phyloP scores from a whole-genome alignment of 78 protist genomes.

The Mantamonas sphyraenae region DNA sequence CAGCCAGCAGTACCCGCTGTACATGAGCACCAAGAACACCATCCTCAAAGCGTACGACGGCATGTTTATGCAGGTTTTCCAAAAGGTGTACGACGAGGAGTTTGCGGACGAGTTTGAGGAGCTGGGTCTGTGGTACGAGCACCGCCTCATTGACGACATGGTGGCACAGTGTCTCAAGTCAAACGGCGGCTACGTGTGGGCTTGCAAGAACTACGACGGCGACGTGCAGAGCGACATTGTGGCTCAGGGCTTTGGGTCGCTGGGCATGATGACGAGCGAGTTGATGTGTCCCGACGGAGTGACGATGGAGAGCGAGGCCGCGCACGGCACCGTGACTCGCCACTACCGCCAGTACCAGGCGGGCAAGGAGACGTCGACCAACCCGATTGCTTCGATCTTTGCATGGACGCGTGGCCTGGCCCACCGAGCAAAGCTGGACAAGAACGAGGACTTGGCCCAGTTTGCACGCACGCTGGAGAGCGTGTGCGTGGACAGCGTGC shows the following conservation, averaged over 20 bases:
- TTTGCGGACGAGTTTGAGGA: slow-evolving; percentile 7
- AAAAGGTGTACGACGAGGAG: background rate
- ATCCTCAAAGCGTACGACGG: slow-evolving; percentile 28
- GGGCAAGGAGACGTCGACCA: slow-evolving; percentile 24
- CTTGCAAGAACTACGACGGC: slow-evolving; percentile 32
- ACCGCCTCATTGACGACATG: slow-evolving; percentile 28
- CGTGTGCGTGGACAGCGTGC: slow-evolving; percentile 28
- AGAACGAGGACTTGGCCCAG: background rate
- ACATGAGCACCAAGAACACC: slow-evolving; percentile 42
- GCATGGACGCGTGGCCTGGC: slow-evolving; percentile 32
- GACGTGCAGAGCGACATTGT: slow-evolving; percentile 29
- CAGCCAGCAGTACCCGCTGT: slow-evolving; percentile 45
- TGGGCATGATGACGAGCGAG: slow-evolving; percentile 32
- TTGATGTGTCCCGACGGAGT: slow-evolving; percentile 13
- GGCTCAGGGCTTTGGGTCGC: slow-evolving; percentile 36
- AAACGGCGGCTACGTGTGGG: slow-evolving; percentile 23
- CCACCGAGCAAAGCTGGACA: slow-evolving; percentile 25
- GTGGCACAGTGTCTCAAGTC: slow-evolving; percentile 16
- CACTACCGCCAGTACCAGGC: slow-evolving; percentile 6
- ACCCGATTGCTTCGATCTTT: slow-evolving; percentile 24
- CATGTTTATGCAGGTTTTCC: slow-evolving; percentile 10
- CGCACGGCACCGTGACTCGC: slow-evolving; percentile 36
- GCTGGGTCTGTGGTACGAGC: slow-evolving; percentile 11
- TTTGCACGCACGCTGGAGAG: slow-evolving; percentile 1
- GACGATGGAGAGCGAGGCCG: slow-evolving; percentile 22